Conservation (phyloP, 2,329 filamentous ascomycete genomes). For the Lomentospora prolificans region DNA sequence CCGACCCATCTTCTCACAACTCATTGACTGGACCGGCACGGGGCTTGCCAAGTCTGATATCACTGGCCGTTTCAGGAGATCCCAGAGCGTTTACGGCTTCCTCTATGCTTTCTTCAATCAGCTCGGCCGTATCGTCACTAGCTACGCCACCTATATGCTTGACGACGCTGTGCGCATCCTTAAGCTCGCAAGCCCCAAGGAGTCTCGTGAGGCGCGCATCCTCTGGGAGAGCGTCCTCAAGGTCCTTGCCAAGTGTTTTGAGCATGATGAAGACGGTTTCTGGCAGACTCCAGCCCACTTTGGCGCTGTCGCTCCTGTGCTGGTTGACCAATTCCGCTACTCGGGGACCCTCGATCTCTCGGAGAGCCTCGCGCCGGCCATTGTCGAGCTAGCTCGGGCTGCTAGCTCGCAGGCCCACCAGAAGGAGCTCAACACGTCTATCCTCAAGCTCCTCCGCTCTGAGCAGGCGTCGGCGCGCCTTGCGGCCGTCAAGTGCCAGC, state of each 20-base stretch:
- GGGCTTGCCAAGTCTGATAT: slow-evolving; percentile 51
- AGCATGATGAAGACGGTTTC: slow-evolving; percentile 88
- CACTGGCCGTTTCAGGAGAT: slow-evolving; percentile 48
- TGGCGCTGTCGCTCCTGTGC: slow-evolving; percentile 54
- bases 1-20: slow-evolving; percentile 75
- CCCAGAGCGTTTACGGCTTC: slow-evolving; percentile 75
- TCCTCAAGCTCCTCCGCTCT: slow-evolving; percentile 71
- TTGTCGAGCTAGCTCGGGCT: slow-evolving; percentile 70
- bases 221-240: slow-evolving; percentile 63
- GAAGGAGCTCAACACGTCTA: slow-evolving; percentile 71
- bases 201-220: slow-evolving; percentile 39
- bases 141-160: slow-evolving; percentile 77
- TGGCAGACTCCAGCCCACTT: slow-evolving; percentile 93
- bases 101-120: slow-evolving; percentile 69
- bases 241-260: slow-evolving; percentile 66
- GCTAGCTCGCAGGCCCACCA: slow-evolving; percentile 82
- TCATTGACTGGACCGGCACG: slow-evolving; percentile 71
- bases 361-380: slow-evolving; percentile 57
- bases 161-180: slow-evolving; percentile 63
- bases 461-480: slow-evolving; percentile 64
- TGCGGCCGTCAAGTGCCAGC: slow-evolving; percentile 73
- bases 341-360: slow-evolving; percentile 32
- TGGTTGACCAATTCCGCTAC: slow-evolving; percentile 56
- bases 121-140: slow-evolving; percentile 88
- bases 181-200: slow-evolving; percentile 28